phyloP scores from a whole-genome alignment of 768 basidiomycete genomes.

The Suillus hirtellus region DNA sequence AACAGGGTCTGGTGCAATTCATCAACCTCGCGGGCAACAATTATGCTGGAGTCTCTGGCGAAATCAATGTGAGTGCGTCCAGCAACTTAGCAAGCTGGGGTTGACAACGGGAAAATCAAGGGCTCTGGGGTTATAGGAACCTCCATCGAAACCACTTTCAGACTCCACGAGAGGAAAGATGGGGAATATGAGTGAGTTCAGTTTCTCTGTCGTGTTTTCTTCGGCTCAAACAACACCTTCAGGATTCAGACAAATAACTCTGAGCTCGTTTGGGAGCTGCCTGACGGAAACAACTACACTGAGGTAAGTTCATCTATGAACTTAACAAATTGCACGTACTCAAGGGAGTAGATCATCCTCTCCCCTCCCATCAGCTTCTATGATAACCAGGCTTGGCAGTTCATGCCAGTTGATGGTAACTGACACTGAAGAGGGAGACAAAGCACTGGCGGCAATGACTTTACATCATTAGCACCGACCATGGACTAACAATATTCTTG shows the following conservation, averaged over 20 bases:
- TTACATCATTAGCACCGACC: not conserved
- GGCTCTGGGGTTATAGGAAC: not conserved
- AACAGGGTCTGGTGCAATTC: not conserved
- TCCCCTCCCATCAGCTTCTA: constrained; percentile 2
- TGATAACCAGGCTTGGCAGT: constrained; percentile 2
- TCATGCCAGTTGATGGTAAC: not conserved
- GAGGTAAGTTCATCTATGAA: not conserved
- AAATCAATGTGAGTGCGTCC: not conserved
- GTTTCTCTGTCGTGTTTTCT: not conserved
- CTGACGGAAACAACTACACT: not conserved
- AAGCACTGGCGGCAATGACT: not conserved
- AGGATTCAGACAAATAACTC: not conserved
- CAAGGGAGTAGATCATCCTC: not conserved
- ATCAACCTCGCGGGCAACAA: not conserved
- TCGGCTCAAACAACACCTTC: not conserved
- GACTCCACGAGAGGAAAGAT: not conserved
- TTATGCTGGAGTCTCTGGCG: not conserved
- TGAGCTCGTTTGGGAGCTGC: not conserved
- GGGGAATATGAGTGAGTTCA: not conserved
- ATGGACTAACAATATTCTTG: not conserved
- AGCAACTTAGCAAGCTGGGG: not conserved
- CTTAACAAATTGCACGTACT: not conserved
- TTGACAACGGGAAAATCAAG: not conserved
- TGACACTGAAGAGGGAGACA: not conserved
- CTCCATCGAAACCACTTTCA: not conserved